Percentiles rank a stretch among this genome's conserved stretches.
Evolutionary conservation across 352 stramenopile species (phyloP).

Genomic region (Aphanomyces euteiches): DNA sequence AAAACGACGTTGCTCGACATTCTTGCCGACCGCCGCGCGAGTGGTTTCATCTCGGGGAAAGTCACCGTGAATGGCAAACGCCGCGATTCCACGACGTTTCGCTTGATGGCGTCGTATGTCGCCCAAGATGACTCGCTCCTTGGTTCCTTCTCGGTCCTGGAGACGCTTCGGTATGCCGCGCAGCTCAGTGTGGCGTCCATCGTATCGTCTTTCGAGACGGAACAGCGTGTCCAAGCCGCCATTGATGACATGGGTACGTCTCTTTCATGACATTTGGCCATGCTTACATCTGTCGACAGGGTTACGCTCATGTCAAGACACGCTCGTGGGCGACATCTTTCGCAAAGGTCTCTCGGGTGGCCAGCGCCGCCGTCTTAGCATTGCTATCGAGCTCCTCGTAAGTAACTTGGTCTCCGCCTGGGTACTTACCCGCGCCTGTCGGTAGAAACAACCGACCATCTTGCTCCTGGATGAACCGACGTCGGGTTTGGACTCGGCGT

Average conservation of each 20-base stretch:
- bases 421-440: background rate
- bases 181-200: conserved; percentile 49
- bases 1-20: conserved; percentile 37
- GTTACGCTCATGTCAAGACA: conserved; percentile 43
- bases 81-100: conserved; percentile 42
- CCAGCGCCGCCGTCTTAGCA: conserved; percentile 70
- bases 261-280: background rate
- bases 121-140: conserved; percentile 61
- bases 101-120: conserved; percentile 55
- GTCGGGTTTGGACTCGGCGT: conserved; percentile 49
- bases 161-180: conserved; percentile 63
- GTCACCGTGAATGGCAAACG: conserved; percentile 53
- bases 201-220: conserved; percentile 35
- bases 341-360: conserved; percentile 79
- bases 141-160: conserved; percentile 58
- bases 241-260: conserved; percentile 51
- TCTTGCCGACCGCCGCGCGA: conserved; percentile 54
- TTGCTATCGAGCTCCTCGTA: conserved; percentile 71
- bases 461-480: conserved; percentile 82
- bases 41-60: conserved; percentile 39
- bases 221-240: conserved; percentile 42
- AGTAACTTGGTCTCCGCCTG: no score
- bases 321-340: conserved; percentile 77
- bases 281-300: background rate
- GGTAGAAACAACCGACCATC: conserved; percentile 48